Conservation (phyloP, 305 asterid genomes). For the Rubia peregrina region DNA sequence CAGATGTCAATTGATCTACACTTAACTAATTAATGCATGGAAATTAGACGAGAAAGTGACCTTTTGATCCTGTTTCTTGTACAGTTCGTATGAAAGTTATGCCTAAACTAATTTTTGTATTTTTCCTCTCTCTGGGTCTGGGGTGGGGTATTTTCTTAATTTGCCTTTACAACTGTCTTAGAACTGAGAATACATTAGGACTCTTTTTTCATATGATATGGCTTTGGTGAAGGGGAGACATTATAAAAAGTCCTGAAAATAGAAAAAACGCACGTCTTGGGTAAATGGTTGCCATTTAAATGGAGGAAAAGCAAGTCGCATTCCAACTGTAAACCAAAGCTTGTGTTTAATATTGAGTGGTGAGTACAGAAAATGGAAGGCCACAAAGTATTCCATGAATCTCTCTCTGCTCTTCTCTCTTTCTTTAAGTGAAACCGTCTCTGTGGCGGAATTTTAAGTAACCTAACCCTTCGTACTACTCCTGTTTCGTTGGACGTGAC, state of each 20-base stretch:
- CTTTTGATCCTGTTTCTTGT: background rate
- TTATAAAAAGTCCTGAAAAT: background rate
- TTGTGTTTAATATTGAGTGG: constrained; percentile 4
- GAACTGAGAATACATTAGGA: background rate
- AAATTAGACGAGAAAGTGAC: constrained; percentile 9
- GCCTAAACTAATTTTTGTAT: background rate
- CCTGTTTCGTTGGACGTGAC: no score
- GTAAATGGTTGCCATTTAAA: background rate
- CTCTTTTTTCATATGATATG: background rate
- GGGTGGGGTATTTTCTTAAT: constrained; percentile 1
- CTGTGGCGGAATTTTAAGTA: background rate
- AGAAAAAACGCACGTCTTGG: background rate
- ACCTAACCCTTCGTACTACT: background rate
- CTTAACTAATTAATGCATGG: background rate
- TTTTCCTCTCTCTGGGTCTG: background rate
- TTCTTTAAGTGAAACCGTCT: background rate
- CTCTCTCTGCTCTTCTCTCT: background rate
- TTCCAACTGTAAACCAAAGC: constrained; percentile 14
- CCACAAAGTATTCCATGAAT: constrained; percentile 16
- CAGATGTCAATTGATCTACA: constrained; percentile 15
- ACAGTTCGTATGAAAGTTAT: background rate
- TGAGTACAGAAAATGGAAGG: constrained; percentile 21
- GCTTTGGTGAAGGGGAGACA: background rate
- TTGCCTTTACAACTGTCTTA: background rate
- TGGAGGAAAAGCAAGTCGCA: constrained; percentile 8